phyloP scores from a whole-genome alignment of 805 yeast genomes.

The Candida oleophila region DNA sequence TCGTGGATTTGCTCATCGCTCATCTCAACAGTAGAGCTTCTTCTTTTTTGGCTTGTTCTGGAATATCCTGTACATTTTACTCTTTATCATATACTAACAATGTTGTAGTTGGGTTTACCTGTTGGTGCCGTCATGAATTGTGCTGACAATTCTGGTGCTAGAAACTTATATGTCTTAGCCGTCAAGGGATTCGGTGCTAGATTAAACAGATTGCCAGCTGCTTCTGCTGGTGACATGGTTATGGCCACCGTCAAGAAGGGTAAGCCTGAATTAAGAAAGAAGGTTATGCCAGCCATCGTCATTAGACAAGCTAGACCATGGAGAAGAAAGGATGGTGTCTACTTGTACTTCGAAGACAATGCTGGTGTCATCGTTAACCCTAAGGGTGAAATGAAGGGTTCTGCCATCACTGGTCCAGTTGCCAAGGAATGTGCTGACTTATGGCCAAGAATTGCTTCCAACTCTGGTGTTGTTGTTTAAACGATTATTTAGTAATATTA shows the following conservation, averaged over 20 bases:
- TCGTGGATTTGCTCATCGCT: too few relatives aligned
- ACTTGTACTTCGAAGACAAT: constrained; percentile 99
- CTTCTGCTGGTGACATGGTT: constrained; percentile 99
- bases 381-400: constrained; percentile 99
- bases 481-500: constrained; percentile 2
- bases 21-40: too few relatives aligned
- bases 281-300: constrained; percentile 99
- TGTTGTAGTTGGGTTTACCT: constrained; percentile 91
- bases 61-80: neutral
- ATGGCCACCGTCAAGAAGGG: constrained; percentile 99
- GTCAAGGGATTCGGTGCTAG: constrained; percentile 99
- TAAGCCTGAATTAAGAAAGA: constrained; percentile 99
- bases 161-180: constrained; percentile 97
- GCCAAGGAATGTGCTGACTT: constrained; percentile 99
- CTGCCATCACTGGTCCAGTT: constrained; percentile 99
- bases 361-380: constrained; percentile 99
- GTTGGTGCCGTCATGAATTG: constrained; percentile 99
- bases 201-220: constrained; percentile 99
- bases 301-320: constrained; percentile 99
- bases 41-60: too few relatives aligned
- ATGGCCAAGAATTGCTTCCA: constrained; percentile 99
- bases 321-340: constrained; percentile 99
- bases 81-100: constrained; percentile 24
- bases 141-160: constrained; percentile 99
- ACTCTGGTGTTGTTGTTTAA: constrained; percentile 99